phyloP scores from a whole-genome alignment of 345 rosid species.

The Rhodamnia rubescens region DNA sequence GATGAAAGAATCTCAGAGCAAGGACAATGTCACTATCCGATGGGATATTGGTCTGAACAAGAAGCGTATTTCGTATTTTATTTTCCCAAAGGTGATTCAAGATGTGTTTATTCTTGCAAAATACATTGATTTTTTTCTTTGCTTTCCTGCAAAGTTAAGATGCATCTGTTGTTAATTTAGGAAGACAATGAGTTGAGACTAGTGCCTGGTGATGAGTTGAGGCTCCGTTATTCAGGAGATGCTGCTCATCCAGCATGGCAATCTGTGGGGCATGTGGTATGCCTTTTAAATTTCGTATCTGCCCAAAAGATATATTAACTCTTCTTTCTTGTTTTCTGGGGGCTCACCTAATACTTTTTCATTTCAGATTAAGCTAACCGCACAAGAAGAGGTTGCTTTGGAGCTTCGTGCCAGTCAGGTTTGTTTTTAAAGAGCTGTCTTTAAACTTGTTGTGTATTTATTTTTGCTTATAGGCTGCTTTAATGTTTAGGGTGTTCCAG shows the following conservation, averaged over 20 bases:
- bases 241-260: constrained; percentile 99
- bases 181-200: constrained; percentile 97
- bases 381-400: constrained; percentile 98
- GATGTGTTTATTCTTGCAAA: not conserved
- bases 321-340: not conserved
- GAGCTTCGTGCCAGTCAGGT: constrained; percentile 99
- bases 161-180: constrained; percentile 26
- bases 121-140: not conserved
- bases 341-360: not conserved
- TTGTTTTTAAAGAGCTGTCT: constrained; percentile 1
- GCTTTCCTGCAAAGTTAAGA: constrained; percentile 4
- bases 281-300: not conserved
- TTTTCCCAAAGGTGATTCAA: constrained; percentile 79
- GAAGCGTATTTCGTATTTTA: constrained; percentile 89
- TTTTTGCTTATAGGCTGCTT: constrained; percentile 1
- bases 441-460: not conserved
- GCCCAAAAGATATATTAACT: not conserved
- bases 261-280: constrained; percentile 99
- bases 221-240: constrained; percentile 94
- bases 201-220: constrained; percentile 96
- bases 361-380: constrained; percentile 84
- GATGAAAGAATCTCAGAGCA: constrained; percentile 99
- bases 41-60: constrained; percentile 99
- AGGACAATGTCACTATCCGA: constrained; percentile 87
- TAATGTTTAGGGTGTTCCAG: constrained; percentile 80